Evolutionary conservation across 2,329 filamentous ascomycete genomes (phyloP).

Genomic region (Sporothrix humicola): DNA sequence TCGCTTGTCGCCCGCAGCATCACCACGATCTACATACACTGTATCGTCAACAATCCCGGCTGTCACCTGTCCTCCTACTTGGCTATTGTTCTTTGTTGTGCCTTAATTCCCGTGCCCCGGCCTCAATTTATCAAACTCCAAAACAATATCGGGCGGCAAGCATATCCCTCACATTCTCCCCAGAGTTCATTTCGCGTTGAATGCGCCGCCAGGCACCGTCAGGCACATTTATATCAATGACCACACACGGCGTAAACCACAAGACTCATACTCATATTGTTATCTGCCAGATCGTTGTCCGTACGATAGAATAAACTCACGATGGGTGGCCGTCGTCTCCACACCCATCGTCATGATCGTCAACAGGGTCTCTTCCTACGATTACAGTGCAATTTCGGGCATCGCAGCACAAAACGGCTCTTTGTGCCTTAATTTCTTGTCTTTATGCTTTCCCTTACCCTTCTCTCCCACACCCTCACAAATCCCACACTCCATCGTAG

Average conservation of each 20-base stretch:
- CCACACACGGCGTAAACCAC: not conserved
- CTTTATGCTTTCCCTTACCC: conserved; percentile 12
- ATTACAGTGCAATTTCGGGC: not conserved
- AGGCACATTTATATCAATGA: not conserved
- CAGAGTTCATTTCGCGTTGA: conserved; percentile 8
- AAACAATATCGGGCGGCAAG: conserved; percentile 3
- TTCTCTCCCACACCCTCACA: not conserved
- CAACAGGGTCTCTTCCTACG: not conserved
- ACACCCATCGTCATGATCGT: conserved; percentile 12
- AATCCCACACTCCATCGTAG: not conserved
- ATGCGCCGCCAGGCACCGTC: conserved; percentile 10
- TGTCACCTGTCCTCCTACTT: not conserved
- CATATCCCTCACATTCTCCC: not conserved
- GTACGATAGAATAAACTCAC: not conserved
- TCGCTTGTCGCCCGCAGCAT: too few relatives aligned
- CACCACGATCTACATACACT: too few relatives aligned
- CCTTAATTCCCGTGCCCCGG: not conserved
- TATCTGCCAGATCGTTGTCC: too few relatives aligned
- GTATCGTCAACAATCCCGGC: not conserved
- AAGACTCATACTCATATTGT: not conserved
- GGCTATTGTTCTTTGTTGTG: not conserved
- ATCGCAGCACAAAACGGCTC: not conserved
- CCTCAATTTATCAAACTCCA: conserved; percentile 9
- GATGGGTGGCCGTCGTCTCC: not conserved
- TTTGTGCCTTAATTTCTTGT: conserved; percentile 15